These are phyloP conservation scores for Suillus subluteus DNA, from an alignment of 768 basidiomycete species.

Conservation along the genomic window DNA sequence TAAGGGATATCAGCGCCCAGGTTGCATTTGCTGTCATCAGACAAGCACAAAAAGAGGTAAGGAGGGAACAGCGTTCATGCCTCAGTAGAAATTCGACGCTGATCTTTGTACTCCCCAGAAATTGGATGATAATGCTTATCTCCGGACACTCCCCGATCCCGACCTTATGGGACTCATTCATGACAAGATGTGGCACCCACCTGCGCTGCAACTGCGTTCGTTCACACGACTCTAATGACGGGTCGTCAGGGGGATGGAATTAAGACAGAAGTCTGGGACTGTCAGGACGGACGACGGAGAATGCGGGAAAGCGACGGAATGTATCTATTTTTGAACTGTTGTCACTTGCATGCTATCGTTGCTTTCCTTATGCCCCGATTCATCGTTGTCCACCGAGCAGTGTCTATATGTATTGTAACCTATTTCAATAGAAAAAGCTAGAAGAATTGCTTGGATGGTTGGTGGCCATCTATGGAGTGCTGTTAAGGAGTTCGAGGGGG, in stretches of 20 bases:
- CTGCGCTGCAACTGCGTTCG: slow-evolving; percentile 8
- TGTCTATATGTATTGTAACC: not conserved
- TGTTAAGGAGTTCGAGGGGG: not conserved
- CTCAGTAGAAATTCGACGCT: slow-evolving; percentile 3
- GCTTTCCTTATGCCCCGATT: not conserved
- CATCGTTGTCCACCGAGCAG: not conserved
- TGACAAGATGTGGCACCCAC: slow-evolving; percentile 61
- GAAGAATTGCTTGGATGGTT: not conserved
- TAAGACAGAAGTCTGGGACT: not conserved
- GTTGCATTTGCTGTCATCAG: slow-evolving; percentile 68
- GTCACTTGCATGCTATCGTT: slow-evolving; percentile 3
- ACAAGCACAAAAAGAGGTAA: slow-evolving; percentile 65
- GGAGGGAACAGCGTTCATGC: slow-evolving; percentile 19
- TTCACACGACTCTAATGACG: slow-evolving; percentile 21
- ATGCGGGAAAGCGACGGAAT: slow-evolving; percentile 9
- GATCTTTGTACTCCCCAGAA: slow-evolving; percentile 31
- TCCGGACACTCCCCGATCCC: slow-evolving; percentile 52
- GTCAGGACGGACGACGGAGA: not conserved
- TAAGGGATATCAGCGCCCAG: slow-evolving; percentile 65
- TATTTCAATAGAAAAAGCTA: not conserved
- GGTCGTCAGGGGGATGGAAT: slow-evolving; percentile 2
- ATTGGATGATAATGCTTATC: slow-evolving; percentile 48
- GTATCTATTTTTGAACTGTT: slow-evolving; percentile 2
- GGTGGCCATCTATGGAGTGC: not conserved
- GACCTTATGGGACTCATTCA: slow-evolving; percentile 52